Evolutionary conservation across 345 rosid species (phyloP), one percentile per base, ranked within the genome.

Genomic region (Boechera stricta): DNA sequence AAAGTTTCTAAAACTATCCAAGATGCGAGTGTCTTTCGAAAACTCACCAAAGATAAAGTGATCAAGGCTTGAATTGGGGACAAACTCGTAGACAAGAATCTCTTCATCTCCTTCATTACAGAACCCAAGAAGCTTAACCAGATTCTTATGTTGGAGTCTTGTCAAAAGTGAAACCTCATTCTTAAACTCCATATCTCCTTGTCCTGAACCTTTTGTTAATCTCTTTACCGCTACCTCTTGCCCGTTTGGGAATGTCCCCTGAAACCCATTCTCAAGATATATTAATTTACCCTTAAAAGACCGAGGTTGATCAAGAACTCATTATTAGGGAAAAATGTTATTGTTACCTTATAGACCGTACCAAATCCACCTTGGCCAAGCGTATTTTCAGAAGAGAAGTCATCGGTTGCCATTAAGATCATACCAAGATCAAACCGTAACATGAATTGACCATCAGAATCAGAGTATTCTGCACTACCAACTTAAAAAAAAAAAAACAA

Each of bases 91-190:
- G 45, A 88, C 69, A 52, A 88, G 77, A 77, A 88, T 80, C 72
- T 49, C 80, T 53, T 88, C 85, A 1, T 54, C 72, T 67, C 74
- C 76, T 44, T 83, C 68, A 51, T 70, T 61, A 81, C 87, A 84
- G 21, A 82, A 86, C 2, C 88, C 88, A 0, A 88, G 72, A 31
- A 86, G 86, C 63, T 81, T 83, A 41, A 86, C 86, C 1, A 88
- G 72, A 53, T 84, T 86, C 44, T 55, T 74, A 45, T 86, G 89
- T 65, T 88, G 91, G 69, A 88, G 91, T 51, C 77, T 86, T 42
- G 87, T 80, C 52, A 88, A 60, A 29, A 88, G 44, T 12, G 56
- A 42, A 3, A 83, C 88, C 74, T 86, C 88, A 32, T 82, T 88
- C 67, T 70, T 80, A 47, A 88, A 88, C 81, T 88, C 88, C 0